These are phyloP conservation scores for Ailanthus altissimus DNA, from an alignment of 345 rosid genomes.

Conservation along the genomic window DNA sequence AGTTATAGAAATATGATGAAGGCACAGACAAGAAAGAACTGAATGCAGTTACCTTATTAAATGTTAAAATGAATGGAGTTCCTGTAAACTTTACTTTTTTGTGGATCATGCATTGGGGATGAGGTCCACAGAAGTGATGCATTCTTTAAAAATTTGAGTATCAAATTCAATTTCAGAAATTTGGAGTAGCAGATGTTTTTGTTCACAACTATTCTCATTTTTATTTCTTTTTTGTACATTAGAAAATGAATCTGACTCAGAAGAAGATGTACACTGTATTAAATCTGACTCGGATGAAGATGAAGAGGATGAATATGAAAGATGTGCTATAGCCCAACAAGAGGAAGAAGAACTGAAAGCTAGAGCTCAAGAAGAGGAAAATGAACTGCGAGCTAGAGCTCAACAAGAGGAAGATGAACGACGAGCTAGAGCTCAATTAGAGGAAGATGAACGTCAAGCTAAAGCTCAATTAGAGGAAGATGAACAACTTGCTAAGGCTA, in stretches of 20 bases:
- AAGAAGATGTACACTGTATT: conserved; percentile 44
- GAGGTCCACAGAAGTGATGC: background rate
- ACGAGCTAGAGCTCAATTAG: conserved; percentile 53
- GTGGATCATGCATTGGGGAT: background rate
- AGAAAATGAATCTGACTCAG: conserved; percentile 53
- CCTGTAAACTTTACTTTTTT: background rate
- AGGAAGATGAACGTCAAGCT: conserved; percentile 58
- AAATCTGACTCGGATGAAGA: conserved; percentile 43
- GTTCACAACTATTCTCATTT: conserved; percentile 14
- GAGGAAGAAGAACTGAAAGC: conserved; percentile 38
- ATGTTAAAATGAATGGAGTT: background rate
- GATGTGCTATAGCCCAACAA: conserved; percentile 33
- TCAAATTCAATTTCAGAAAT: background rate
- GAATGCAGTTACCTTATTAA: background rate
- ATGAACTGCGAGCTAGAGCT: conserved; percentile 37
- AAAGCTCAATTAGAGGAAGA: conserved; percentile 86
- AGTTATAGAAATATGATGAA: background rate
- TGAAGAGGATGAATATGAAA: conserved; percentile 46
- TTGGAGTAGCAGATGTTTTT: background rate
- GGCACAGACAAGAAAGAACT: background rate
- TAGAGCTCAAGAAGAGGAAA: conserved; percentile 43
- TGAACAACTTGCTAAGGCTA: conserved; percentile 80
- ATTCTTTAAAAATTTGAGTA: background rate
- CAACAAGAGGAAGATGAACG: conserved; percentile 35
- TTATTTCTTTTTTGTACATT: conserved; percentile 25